These are phyloP conservation scores for Phoenix roebelenii DNA, from an alignment of 176 grass and related monocot genomes.

Conservation along the genomic window DNA sequence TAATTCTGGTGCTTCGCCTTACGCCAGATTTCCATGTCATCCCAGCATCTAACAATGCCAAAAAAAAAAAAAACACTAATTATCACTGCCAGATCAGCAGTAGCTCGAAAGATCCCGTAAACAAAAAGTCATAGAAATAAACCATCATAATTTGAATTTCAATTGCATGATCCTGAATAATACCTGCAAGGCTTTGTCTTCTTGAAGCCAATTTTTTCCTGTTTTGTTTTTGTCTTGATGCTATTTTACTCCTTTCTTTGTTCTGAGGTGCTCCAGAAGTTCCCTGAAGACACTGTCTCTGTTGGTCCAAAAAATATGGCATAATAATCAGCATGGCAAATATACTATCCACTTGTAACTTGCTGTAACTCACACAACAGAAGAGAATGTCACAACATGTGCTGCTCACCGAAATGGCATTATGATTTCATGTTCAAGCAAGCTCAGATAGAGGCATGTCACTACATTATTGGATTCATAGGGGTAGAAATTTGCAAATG, in stretches of 20 bases:
- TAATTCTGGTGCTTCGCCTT: slow-evolving; percentile 70
- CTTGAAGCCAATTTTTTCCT: slow-evolving; percentile 28
- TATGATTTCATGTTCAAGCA: too few species aligned
- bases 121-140: too few species aligned
- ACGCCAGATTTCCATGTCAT: slow-evolving; percentile 48
- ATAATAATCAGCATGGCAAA: neutral
- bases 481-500: too few species aligned
- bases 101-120: too few species aligned
- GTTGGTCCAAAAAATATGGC: slow-evolving; percentile 19
- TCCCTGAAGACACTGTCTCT: slow-evolving; percentile 19
- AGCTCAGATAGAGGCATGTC: too few species aligned
- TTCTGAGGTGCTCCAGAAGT: slow-evolving; percentile 17
- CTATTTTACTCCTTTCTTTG: slow-evolving; percentile 28
- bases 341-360: too few species aligned
- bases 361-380: too few species aligned
- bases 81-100: too few species aligned
- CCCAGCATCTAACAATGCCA: slow-evolving; percentile 41
- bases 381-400: too few species aligned
- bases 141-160: slow-evolving; percentile 3
- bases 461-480: too few species aligned
- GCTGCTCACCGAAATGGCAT: too few species aligned
- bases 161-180: slow-evolving; percentile 24
- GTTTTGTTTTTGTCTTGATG: slow-evolving; percentile 24
- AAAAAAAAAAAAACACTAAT: neutral
- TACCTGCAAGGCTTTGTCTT: slow-evolving; percentile 40